Base-by-base conservation (phyloP, 2,329 filamentous ascomycete species). In the Penicillium griseofulvum region DNA sequence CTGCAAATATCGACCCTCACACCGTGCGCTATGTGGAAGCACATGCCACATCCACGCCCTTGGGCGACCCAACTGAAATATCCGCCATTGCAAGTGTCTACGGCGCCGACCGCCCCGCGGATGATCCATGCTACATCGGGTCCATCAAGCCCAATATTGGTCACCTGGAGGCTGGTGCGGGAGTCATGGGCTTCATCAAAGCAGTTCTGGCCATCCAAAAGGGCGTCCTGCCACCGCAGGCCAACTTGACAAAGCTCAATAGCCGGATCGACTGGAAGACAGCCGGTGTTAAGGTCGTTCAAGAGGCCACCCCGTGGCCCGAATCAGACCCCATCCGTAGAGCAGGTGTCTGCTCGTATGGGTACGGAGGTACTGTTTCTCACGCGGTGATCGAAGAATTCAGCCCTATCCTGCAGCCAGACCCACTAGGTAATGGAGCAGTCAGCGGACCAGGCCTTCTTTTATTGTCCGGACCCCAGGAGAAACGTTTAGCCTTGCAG, bases 351-450 rank as follows among this genome's bases (percentile, higher is more conserved):
- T 67, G 65, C 56, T 70, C 68, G 4, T 72, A 71, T 46, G 71
- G 70, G 5, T 73, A 71, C 37, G 67, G 71, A 6, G 71, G 71
- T 2, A 71, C 70, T 3, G 70, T 73, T 6, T 71, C 71, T 1
- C 71, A 73, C 45, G 68, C 65, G 8, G 50, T 73, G 16, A 64
- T 74, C 33, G 69, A 72, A 54, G 52, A 64, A 22, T 52, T 54
- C 49, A 34, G 19, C 56, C 42, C 1, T 19, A 17, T 29, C 28
- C 28, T 45, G 11, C 42, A 29, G 34, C 34, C 34, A 17, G 34
- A 36, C 4, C 34, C 26, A 14, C 42, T 45, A n/a, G 16, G 17
- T 19, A 28, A 29, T 29, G 26, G 11, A 11, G 28, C 42, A 45
- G 26, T 7, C 37, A 45, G 22, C 4, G 38, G 17, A 4, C 48